Evolutionary conservation across 371 early-diverging fungal species (phyloP).

Genomic region (Mucor irregularis): DNA sequence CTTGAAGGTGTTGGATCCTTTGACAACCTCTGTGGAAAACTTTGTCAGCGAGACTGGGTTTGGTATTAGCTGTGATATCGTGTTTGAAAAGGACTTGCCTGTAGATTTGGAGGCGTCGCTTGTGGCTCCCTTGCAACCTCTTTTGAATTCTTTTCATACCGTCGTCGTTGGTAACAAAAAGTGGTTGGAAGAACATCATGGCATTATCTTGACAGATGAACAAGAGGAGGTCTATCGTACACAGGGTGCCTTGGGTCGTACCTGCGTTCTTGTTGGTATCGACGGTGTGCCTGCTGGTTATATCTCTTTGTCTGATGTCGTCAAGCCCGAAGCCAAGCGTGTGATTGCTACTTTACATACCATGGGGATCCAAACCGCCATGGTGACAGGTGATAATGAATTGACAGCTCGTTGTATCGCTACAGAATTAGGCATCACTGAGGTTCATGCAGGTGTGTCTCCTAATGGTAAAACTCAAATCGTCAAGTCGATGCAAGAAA

Average conservation of each 20-base stretch:
- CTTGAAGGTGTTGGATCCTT: slow-evolving; percentile 28
- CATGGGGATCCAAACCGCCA: slow-evolving; percentile 79
- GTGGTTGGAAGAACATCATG: slow-evolving; percentile 58
- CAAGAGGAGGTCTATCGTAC: slow-evolving; percentile 26
- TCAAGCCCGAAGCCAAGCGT: slow-evolving; percentile 78
- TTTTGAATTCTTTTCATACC: not conserved
- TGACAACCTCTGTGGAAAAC: slow-evolving; percentile 38
- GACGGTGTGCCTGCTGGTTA: slow-evolving; percentile 68
- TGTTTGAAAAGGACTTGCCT: slow-evolving; percentile 6
- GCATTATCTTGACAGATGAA: slow-evolving; percentile 29
- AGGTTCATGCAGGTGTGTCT: slow-evolving; percentile 90
- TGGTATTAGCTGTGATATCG: slow-evolving; percentile 71
- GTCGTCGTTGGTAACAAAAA: slow-evolving; percentile 70
- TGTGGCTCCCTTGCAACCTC: not conserved
- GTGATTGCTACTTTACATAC: slow-evolving; percentile 69
- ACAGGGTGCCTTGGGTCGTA: slow-evolving; percentile 67
- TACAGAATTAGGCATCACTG: slow-evolving; percentile 66
- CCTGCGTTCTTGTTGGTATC: slow-evolving; percentile 79
- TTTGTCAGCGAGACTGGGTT: slow-evolving; percentile 79
- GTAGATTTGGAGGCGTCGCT: not conserved
- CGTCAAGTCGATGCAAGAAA: slow-evolving; percentile 63
- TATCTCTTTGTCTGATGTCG: slow-evolving; percentile 82
- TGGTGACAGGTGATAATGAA: slow-evolving; percentile 94
- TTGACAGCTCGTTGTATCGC: slow-evolving; percentile 81
- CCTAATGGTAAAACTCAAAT: slow-evolving; percentile 88